Conservation (phyloP, 2,329 filamentous ascomycete species). For the Fusarium longipes region DNA sequence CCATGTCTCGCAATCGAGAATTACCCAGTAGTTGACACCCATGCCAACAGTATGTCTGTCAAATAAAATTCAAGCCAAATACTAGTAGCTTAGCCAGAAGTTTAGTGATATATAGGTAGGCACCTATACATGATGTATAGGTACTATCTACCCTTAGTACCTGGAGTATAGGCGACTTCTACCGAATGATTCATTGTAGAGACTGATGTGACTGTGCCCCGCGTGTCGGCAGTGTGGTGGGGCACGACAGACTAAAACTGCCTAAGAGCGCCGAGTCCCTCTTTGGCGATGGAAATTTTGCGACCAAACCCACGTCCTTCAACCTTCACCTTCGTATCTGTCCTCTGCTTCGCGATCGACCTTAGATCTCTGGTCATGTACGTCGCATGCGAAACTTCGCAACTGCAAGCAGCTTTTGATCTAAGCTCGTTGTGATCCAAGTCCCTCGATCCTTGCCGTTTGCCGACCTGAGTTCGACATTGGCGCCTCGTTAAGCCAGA, state of each 20-base stretch:
- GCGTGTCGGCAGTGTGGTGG: conserved; percentile 44
- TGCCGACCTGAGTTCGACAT: conserved; percentile 1
- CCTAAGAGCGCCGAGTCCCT: conserved; percentile 25
- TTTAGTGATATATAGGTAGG: too few species aligned
- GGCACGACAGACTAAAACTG: conserved; percentile 38
- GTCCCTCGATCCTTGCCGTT: conserved; percentile 1
- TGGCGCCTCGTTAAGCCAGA: not conserved
- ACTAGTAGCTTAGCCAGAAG: too few species aligned
- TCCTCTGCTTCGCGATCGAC: conserved; percentile 2
- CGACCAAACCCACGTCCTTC: conserved; percentile 26
- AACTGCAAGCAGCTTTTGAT: conserved; percentile 11
- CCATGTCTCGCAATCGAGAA: not conserved
- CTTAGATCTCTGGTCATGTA: conserved; percentile 38
- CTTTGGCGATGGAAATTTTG: conserved; percentile 42
- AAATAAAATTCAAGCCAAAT: too few species aligned
- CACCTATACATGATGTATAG: too few species aligned
- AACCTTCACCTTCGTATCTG: conserved; percentile 4
- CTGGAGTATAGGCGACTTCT: not conserved
- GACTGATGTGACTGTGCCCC: conserved; percentile 2
- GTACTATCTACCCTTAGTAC: too few species aligned
- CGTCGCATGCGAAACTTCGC: conserved; percentile 10
- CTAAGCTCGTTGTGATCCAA: conserved; percentile 29
- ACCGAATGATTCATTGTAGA: conserved; percentile 25
- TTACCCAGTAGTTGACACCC: too few species aligned
- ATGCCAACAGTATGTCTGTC: too few species aligned